phyloP scores from a whole-genome alignment of 2,329 filamentous ascomycete genomes.

The Didymellaceae sp. region DNA sequence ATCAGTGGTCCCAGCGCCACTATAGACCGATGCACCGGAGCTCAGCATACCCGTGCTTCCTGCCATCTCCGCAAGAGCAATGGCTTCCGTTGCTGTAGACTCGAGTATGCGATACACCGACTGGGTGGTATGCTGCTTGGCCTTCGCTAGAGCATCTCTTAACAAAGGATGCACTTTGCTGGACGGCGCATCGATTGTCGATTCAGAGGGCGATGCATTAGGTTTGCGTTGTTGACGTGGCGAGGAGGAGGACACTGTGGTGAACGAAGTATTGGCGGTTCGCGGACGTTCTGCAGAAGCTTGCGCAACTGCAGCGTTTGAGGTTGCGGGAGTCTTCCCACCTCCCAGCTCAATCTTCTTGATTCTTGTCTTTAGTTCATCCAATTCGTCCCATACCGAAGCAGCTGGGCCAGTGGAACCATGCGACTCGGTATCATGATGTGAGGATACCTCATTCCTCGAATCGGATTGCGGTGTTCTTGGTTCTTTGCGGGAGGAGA shows the following conservation, averaged over 20 bases:
- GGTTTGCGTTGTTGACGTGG: conserved; percentile 73
- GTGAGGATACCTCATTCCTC: conserved; percentile 37
- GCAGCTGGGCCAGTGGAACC: conserved; percentile 87
- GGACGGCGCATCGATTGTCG: conserved; percentile 52
- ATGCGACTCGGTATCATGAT: conserved; percentile 74
- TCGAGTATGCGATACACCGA: conserved; percentile 83
- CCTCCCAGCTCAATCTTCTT: conserved; percentile 81
- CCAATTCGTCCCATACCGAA: conserved; percentile 96
- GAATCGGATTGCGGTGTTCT: conserved; percentile 33
- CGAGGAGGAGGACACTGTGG: conserved; percentile 81
- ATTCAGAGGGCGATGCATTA: conserved; percentile 50
- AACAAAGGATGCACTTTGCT: conserved; percentile 77
- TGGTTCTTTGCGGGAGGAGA: conserved; percentile 40
- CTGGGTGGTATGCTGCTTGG: conserved; percentile 70
- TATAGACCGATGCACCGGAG: conserved; percentile 69
- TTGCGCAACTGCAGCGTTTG: conserved; percentile 71
- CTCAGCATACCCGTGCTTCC: conserved; percentile 69
- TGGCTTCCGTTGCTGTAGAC: conserved; percentile 78
- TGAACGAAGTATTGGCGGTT: conserved; percentile 89
- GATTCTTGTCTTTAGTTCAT: conserved; percentile 93
- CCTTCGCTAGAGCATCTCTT: conserved; percentile 79
- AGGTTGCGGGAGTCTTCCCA: conserved; percentile 83
- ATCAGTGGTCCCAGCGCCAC: conserved; percentile 70
- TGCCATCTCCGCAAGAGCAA: conserved; percentile 79
- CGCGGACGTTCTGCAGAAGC: conserved; percentile 80